phyloP scores from a whole-genome alignment of 805 yeast genomes.

The Zygosaccharomyces kombuchaensis region DNA sequence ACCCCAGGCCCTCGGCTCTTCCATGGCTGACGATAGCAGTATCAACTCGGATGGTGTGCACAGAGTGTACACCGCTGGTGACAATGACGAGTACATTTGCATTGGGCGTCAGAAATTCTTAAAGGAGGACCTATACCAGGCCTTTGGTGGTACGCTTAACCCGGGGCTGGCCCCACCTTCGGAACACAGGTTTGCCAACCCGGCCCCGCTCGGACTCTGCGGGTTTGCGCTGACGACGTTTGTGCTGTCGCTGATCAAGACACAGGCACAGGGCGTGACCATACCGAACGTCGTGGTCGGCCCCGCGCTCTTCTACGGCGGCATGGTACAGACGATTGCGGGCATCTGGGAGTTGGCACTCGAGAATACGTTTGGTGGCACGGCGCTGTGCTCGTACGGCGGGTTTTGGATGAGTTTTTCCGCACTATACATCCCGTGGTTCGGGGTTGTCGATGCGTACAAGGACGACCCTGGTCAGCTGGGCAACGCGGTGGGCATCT shows the following conservation, averaged over 20 bases:
- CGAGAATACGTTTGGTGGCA: conserved; percentile 65
- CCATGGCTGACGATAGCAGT: neutral
- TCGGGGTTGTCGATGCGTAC: conserved; percentile 57
- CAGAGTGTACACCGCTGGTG: conserved; percentile 37
- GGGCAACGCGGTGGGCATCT: conserved; percentile 54
- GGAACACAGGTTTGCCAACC: conserved; percentile 55
- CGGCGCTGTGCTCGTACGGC: conserved; percentile 59
- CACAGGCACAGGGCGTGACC: conserved; percentile 49
- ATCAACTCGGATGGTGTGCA: conserved; percentile 7
- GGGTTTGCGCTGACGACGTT: conserved; percentile 64
- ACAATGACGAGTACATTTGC: conserved; percentile 58
- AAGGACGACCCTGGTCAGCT: conserved; percentile 35
- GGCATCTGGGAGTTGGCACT: conserved; percentile 63
- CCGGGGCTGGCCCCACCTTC: conserved; percentile 65
- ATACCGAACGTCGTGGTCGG: conserved; percentile 54
- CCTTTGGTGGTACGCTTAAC: conserved; percentile 80
- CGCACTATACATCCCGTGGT: conserved; percentile 54
- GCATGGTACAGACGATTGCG: conserved; percentile 53
- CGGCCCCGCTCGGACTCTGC: conserved; percentile 59
- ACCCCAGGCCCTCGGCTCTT: neutral
- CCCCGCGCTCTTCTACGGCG: conserved; percentile 60
- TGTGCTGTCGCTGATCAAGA: conserved; percentile 52
- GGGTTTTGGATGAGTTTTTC: conserved; percentile 68
- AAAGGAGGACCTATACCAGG: conserved; percentile 53
- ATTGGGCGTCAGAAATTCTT: conserved; percentile 71